Percentiles rank a stretch among this genome's conserved stretches.
Evolutionary conservation across 805 yeast species (phyloP).

Genomic region (Candida endomychidarum): DNA sequence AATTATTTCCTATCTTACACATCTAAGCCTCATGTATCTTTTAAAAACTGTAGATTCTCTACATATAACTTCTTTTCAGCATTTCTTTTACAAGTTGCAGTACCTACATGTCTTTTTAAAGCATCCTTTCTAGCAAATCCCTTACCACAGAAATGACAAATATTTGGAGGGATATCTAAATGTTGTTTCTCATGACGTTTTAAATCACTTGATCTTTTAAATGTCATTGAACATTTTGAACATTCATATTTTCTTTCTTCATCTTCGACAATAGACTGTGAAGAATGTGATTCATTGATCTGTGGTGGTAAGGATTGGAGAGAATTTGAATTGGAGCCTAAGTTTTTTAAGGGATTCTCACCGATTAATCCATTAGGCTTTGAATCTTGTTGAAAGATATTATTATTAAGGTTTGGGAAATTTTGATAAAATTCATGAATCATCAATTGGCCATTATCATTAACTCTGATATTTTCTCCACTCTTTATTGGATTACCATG

Average conservation of each 20-base stretch:
- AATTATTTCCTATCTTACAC: background rate
- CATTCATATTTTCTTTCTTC: slow-evolving; percentile 51
- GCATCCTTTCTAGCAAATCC: slow-evolving; percentile 87
- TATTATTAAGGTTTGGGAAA: slow-evolving; percentile 45
- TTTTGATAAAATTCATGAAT: slow-evolving; percentile 41
- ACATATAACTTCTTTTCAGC: slow-evolving; percentile 50
- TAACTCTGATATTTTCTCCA: slow-evolving; percentile 32
- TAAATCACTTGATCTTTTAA: slow-evolving; percentile 66
- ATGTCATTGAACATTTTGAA: slow-evolving; percentile 57
- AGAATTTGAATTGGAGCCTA: background rate
- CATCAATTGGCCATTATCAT: slow-evolving; percentile 42
- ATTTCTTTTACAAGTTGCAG: slow-evolving; percentile 73
- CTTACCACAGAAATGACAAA: slow-evolving; percentile 74
- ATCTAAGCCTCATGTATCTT: background rate
- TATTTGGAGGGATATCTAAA: slow-evolving; percentile 67
- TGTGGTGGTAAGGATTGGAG: no score
- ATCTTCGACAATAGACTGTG: background rate
- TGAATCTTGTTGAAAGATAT: slow-evolving; percentile 26
- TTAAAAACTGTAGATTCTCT: slow-evolving; percentile 25
- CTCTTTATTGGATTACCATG: slow-evolving; percentile 52
- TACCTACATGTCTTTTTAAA: slow-evolving; percentile 69
- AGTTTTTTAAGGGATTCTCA: slow-evolving; percentile 14
- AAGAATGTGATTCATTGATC: background rate
- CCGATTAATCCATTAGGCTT: slow-evolving; percentile 9
- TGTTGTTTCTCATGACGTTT: slow-evolving; percentile 78